Percentiles rank a stretch among this genome's conserved stretches.
phyloP scores from a whole-genome alignment of 139 green algal species.

The Chlamydomonas schloesseri region DNA sequence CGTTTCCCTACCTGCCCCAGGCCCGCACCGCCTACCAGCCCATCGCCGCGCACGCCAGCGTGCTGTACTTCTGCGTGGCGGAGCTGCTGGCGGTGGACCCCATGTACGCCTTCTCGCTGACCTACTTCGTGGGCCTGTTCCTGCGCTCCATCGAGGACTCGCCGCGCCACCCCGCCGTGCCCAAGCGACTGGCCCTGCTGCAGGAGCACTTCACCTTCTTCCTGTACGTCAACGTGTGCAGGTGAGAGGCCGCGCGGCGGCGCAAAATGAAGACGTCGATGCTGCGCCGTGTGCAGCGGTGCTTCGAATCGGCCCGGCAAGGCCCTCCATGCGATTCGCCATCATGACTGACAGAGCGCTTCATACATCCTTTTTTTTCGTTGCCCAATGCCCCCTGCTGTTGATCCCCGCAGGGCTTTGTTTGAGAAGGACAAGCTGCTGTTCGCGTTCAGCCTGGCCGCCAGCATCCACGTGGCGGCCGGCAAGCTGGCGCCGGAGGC shows the following conservation, averaged over 20 bases:
- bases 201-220: slow-evolving; percentile 80
- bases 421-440: slow-evolving; percentile 92
- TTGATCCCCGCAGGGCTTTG: slow-evolving; percentile 74
- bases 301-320: too few relatives aligned
- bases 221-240: slow-evolving; percentile 81
- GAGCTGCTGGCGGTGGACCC: slow-evolving; percentile 77
- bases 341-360: too few relatives aligned
- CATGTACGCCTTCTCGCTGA: slow-evolving; percentile 79
- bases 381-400: too few relatives aligned
- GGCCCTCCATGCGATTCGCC: too few relatives aligned
- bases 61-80: slow-evolving; percentile 83
- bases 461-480: slow-evolving; percentile 49
- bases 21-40: slow-evolving; percentile 53
- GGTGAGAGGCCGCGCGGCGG: slow-evolving; percentile 34
- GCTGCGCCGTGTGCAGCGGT: background rate
- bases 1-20: slow-evolving; percentile 6
- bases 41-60: slow-evolving; percentile 64
- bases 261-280: too few relatives aligned
- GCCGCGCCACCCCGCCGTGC: slow-evolving; percentile 53
- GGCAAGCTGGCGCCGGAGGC: slow-evolving; percentile 59
- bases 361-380: too few relatives aligned
- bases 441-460: slow-evolving; percentile 72
- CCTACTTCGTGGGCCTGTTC: slow-evolving; percentile 78
- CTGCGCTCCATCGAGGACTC: slow-evolving; percentile 62
- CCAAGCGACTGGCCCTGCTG: slow-evolving; percentile 62